Percentiles rank a stretch among this genome's conserved stretches.
Evolutionary conservation across 2,329 filamentous ascomycete species (phyloP).

Genomic region (Hortaea werneckii): DNA sequence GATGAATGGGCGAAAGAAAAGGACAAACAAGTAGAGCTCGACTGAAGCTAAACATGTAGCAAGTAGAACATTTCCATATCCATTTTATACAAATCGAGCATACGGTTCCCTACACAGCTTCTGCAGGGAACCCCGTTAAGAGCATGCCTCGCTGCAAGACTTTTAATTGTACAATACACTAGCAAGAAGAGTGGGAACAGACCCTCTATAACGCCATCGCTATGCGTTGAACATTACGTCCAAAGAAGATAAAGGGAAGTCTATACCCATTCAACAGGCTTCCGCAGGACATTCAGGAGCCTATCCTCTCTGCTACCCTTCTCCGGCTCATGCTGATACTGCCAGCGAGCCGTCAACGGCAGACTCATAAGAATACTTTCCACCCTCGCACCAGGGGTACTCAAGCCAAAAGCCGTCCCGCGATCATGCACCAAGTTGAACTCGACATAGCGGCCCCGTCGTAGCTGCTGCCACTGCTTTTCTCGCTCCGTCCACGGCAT

Average conservation of each 20-base stretch:
- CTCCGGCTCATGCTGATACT: conserved; percentile 85
- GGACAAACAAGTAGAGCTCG: no score
- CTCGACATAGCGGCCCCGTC: conserved; percentile 91
- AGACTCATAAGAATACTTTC: conserved; percentile 98
- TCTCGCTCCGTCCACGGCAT: conserved; percentile 79
- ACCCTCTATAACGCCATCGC: neutral
- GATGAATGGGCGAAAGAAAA: no score
- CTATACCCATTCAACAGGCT: conserved; percentile 50
- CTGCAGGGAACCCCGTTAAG: no score
- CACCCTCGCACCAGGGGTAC: conserved; percentile 80
- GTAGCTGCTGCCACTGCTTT: conserved; percentile 93
- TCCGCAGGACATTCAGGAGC: conserved; percentile 60
- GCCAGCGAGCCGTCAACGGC: conserved; percentile 85
- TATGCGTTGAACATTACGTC: neutral
- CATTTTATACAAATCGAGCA: no score
- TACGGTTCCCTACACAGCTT: no score
- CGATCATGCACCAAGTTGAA: conserved; percentile 97
- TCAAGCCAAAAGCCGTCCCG: conserved; percentile 86
- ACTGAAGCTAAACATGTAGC: no score
- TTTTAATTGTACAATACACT: no score
- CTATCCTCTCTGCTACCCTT: conserved; percentile 68
- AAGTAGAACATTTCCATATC: no score
- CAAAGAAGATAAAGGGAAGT: neutral
- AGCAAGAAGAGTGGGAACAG: no score
- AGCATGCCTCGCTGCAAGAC: no score